These are phyloP conservation scores for Cladosporium sp. DNA, from an alignment of 2,329 filamentous ascomycete species.

Conservation along the genomic window DNA sequence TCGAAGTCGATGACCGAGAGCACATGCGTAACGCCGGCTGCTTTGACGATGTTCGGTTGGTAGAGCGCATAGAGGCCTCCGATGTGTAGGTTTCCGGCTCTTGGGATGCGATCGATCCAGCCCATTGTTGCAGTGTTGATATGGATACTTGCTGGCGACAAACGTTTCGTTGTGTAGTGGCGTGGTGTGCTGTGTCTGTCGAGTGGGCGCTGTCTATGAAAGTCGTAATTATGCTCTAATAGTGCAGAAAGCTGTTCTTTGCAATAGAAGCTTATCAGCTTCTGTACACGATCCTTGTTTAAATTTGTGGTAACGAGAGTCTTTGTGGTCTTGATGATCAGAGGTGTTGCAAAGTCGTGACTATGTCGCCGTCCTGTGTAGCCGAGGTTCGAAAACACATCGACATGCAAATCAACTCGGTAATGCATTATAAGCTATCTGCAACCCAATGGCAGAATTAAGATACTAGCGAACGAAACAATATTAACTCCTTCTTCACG, in stretches of 20 bases:
- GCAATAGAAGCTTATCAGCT: background rate
- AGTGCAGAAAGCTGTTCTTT: background rate
- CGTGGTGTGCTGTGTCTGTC: background rate
- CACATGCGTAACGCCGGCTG: conserved; percentile 79
- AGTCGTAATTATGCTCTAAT: background rate
- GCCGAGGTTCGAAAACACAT: background rate
- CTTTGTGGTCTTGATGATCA: background rate
- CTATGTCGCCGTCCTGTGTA: background rate
- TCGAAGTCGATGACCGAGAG: conserved; percentile 73
- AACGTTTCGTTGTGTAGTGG: background rate
- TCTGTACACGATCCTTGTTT: background rate
- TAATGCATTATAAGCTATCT: background rate
- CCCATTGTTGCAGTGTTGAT: conserved; percentile 29
- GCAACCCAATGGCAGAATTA: background rate
- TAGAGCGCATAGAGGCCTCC: conserved; percentile 46
- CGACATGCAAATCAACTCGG: background rate
- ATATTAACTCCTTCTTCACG: background rate
- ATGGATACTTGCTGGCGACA: background rate
- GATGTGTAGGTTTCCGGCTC: conserved; percentile 40
- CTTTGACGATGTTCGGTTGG: conserved; percentile 52
- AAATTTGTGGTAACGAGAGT: background rate
- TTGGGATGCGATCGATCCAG: conserved; percentile 42
- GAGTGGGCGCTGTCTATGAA: background rate
- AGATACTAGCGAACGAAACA: background rate
- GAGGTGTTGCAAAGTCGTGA: background rate